Percentiles rank a stretch among this genome's conserved stretches.
Conservation (phyloP, 805 yeast genomes). For the Kregervanrija delftensis region DNA sequence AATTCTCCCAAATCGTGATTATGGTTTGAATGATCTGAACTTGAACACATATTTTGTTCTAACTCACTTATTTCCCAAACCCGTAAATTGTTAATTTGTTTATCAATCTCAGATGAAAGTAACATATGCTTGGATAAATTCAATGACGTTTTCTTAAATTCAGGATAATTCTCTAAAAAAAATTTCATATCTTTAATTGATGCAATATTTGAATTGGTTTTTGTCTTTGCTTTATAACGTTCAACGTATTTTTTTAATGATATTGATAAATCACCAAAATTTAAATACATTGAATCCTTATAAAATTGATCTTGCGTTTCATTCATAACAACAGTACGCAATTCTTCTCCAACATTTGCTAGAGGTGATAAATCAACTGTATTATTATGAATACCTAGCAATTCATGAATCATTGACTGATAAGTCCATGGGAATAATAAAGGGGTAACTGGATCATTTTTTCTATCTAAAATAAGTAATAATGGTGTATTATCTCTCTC, state of each 20-base stretch:
- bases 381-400: constrained; percentile 75
- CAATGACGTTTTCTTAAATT: constrained; percentile 78
- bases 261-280: constrained; percentile 93
- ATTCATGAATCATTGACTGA: constrained; percentile 95
- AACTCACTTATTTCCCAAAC: constrained; percentile 85
- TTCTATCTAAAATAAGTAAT: constrained; percentile 71
- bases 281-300: constrained; percentile 73
- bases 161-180: constrained; percentile 90
- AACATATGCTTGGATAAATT: constrained; percentile 92
- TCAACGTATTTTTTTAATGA: constrained; percentile 78
- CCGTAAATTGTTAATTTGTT: constrained; percentile 53
- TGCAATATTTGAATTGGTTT: constrained; percentile 62
- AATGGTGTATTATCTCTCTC: constrained; percentile 59
- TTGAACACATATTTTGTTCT: constrained; percentile 78
- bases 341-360: constrained; percentile 50
- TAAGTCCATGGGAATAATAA: constrained; percentile 94
- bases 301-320: constrained; percentile 72
- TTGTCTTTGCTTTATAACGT: constrained; percentile 73
- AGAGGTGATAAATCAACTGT: constrained; percentile 59
- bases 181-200: constrained; percentile 86
- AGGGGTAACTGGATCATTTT: constrained; percentile 91
- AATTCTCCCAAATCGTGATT: constrained; percentile 49
- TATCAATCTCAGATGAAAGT: constrained; percentile 79
- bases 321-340: constrained; percentile 57
- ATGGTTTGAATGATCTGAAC: constrained; percentile 36